Percentiles rank a stretch among this genome's conserved stretches.
Conservation (phyloP, 2,329 filamentous ascomycete species). For the Cordyceps cateniannulata region DNA sequence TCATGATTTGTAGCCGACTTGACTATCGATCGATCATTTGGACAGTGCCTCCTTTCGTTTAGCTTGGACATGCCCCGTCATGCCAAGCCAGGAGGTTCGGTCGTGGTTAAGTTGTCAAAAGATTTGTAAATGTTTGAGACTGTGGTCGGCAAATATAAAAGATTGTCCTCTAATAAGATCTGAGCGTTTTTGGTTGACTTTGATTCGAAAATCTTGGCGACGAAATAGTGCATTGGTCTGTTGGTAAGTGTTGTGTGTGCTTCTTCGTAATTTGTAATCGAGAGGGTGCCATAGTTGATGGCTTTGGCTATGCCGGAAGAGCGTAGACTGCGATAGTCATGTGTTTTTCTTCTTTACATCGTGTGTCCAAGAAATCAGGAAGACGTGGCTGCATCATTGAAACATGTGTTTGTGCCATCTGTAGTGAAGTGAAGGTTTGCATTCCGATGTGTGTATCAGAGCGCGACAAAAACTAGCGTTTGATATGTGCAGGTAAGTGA, state of each 20-base stretch:
- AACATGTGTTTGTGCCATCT: neutral
- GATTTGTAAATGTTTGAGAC: neutral
- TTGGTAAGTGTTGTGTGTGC: neutral
- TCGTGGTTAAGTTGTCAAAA: neutral
- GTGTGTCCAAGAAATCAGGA: neutral
- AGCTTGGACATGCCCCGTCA: neutral
- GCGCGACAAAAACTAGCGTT: neutral
- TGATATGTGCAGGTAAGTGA: neutral
- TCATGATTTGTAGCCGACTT: too few relatives aligned
- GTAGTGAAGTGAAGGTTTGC: neutral
- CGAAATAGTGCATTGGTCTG: neutral
- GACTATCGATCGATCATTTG: neutral
- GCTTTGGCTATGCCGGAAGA: neutral
- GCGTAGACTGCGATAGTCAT: neutral
- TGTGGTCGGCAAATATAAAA: neutral
- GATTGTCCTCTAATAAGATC: neutral
- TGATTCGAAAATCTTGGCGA: neutral
- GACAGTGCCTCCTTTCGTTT: neutral
- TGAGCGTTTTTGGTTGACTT: neutral
- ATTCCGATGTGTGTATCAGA: neutral
- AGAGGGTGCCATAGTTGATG: slow-evolving; percentile 2
- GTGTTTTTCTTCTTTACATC: neutral
- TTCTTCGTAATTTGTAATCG: neutral
- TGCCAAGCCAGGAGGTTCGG: neutral
- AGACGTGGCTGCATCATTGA: neutral